Conservation (phyloP, 768 basidiomycete genomes). For the Russula sp. region DNA sequence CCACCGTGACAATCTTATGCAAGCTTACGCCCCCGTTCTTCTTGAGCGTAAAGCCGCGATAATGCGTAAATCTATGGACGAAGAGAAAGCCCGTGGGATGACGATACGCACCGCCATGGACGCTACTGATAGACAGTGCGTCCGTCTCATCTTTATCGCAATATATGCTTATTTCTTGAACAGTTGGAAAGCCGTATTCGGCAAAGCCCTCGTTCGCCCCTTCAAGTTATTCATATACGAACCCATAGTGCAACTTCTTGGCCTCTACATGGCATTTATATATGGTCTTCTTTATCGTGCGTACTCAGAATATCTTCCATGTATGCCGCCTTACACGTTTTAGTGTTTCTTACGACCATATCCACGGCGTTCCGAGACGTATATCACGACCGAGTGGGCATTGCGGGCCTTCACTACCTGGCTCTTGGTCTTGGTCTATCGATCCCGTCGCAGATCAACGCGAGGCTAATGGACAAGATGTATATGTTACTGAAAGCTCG, state of each 20-base stretch:
- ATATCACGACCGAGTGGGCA: conserved; percentile 56
- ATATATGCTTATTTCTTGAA: not conserved
- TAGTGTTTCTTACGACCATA: conserved; percentile 67
- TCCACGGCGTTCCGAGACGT: conserved; percentile 53
- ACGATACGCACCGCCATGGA: conserved; percentile 51
- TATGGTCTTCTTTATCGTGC: conserved; percentile 43
- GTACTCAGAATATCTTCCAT: not conserved
- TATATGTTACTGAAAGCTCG: conserved; percentile 51
- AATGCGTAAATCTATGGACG: conserved; percentile 46
- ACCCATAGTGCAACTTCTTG: conserved; percentile 65
- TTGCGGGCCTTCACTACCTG: conserved; percentile 67
- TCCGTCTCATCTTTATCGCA: conserved; percentile 13
- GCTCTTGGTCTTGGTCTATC: conserved; percentile 62
- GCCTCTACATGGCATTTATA: conserved; percentile 65
- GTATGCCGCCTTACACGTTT: not conserved
- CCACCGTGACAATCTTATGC: not conserved
- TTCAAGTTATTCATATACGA: conserved; percentile 60
- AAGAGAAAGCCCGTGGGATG: conserved; percentile 43
- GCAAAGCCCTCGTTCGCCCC: conserved; percentile 59
- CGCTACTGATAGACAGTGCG: conserved; percentile 44
- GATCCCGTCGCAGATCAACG: conserved; percentile 51
- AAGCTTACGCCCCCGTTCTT: conserved; percentile 37
- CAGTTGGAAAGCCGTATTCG: conserved; percentile 54
- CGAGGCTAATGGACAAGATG: conserved; percentile 54
- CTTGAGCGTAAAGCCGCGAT: conserved; percentile 52